Conservation (phyloP, 768 basidiomycete genomes). For the Naganishia friedmannii region DNA sequence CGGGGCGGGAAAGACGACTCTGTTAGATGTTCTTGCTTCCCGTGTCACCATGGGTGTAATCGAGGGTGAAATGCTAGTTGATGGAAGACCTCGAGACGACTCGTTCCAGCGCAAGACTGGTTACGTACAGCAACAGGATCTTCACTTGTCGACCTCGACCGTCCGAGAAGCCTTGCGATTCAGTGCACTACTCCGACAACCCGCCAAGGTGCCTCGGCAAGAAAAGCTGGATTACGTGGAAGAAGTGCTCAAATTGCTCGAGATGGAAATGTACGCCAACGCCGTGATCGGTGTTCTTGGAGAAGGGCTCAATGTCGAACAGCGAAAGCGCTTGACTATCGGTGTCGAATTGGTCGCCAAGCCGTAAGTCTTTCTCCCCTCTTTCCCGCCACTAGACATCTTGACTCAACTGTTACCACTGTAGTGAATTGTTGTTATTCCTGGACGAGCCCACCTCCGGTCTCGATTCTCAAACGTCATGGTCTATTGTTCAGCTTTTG, state of each 20-base stretch:
- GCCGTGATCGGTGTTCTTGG: conserved; percentile 52
- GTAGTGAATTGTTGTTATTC: conserved; percentile 52
- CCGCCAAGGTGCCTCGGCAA: conserved; percentile 44
- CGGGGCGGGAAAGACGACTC: conserved; percentile 54
- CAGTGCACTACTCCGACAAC: conserved; percentile 54
- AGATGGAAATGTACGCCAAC: conserved; percentile 51
- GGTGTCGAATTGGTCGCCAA: conserved; percentile 55
- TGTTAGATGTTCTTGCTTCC: conserved; percentile 50
- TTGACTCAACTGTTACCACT: neutral
- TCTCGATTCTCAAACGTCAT: conserved; percentile 76
- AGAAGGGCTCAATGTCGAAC: conserved; percentile 50
- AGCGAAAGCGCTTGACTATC: conserved; percentile 43
- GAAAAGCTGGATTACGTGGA: conserved; percentile 55
- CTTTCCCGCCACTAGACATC: too few species aligned
- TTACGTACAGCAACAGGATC: conserved; percentile 54
- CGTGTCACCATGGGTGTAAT: conserved; percentile 55
- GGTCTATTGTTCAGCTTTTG: conserved; percentile 66
- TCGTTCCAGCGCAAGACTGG: conserved; percentile 56
- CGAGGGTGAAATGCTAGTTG: conserved; percentile 55
- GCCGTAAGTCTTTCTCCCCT: conserved; percentile 34
- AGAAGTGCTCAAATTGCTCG: conserved; percentile 54
- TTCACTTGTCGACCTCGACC: conserved; percentile 52
- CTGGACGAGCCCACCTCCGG: conserved; percentile 57
- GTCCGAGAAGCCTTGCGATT: conserved; percentile 56
- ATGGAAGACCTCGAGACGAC: conserved; percentile 52